Base-by-base conservation (phyloP, 78 protist species). In the Dictyostelium firmibasis region DNA sequence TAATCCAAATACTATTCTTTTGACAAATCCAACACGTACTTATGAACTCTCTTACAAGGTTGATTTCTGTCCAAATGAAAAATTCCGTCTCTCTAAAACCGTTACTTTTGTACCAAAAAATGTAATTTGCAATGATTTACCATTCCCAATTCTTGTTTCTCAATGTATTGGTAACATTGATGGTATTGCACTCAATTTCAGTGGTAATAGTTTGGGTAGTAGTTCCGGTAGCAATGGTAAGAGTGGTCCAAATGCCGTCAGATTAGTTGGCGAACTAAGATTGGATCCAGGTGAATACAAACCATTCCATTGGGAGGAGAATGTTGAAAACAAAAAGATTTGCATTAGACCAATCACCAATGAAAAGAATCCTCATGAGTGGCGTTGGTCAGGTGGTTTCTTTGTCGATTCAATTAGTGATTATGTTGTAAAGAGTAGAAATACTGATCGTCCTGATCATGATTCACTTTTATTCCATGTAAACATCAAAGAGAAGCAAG, bases 311-410 rank as follows among this genome's bases (percentile, higher is more conserved):
- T 89, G 94, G 94, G 36, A 25, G 25, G 83, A 16, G 18, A 31
- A 27, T 36, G 60, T 13, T 18, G 94, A 89, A 33, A 67, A 64
- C 8, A 50, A 64, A 27, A 62, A 83, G 74, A 81, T 89, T 43
- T 44, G 76, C 27, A 31, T 89, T 38, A 50, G 70, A 47, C 72
- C 74, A 31, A 18, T 79, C 5, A 38, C 85, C 85, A 35, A 29
- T 33, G 86, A 31, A 27, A 76, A 50, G 31, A 20, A 53, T 8
- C 16, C 57, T 16, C 47, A 78, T 4, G 38, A 38, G 14, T 85
- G 91, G 91, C 41, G 70, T 27, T 67, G 79, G 47, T 89, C 94
- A 4, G 94, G 94, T 70, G 84, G 70, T 20, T 89, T 89, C 87
- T 67, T 53, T 50, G 35, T 89, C 20, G 94, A 89, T 69, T 41